Conservation (phyloP, 2,329 filamentous ascomycete species). For the Cladophialophora psammophila region DNA sequence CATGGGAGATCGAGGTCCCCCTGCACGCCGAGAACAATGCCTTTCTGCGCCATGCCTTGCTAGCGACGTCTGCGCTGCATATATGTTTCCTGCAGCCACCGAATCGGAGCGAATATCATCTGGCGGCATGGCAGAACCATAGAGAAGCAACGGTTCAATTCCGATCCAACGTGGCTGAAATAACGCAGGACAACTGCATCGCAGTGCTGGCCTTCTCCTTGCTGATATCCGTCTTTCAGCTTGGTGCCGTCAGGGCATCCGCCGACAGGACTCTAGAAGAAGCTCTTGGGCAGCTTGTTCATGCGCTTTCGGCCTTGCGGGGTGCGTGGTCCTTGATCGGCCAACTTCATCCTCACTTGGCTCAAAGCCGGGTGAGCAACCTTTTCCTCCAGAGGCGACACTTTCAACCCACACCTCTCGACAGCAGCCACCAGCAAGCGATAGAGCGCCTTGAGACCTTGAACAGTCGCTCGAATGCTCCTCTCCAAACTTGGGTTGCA, state of each 20-base stretch:
- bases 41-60: conserved; percentile 16
- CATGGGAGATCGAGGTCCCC: conserved; percentile 14
- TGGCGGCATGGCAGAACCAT: conserved; percentile 9
- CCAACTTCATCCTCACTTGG: conserved; percentile 10
- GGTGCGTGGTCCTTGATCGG: conserved; percentile 14
- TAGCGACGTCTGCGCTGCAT: conserved; percentile 18
- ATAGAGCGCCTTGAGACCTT: conserved; percentile 10
- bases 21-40: neutral
- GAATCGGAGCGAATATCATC: conserved; percentile 2
- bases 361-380: conserved; percentile 7
- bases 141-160: conserved; percentile 10
- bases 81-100: conserved; percentile 11
- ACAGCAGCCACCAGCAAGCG: conserved; percentile 1
- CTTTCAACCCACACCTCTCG: neutral
- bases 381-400: conserved; percentile 4
- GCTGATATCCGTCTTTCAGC: conserved; percentile 18
- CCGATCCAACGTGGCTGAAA: conserved; percentile 7
- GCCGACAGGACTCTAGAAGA: conserved; percentile 1
- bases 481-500: neutral
- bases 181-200: conserved; percentile 13
- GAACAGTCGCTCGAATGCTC: conserved; percentile 5
- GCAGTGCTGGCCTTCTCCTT: conserved; percentile 14
- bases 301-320: conserved; percentile 10
- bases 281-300: neutral
- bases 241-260: neutral